These are phyloP conservation scores for Lachnellula willkommii DNA, from an alignment of 2,329 filamentous ascomycete species.

Conservation along the genomic window DNA sequence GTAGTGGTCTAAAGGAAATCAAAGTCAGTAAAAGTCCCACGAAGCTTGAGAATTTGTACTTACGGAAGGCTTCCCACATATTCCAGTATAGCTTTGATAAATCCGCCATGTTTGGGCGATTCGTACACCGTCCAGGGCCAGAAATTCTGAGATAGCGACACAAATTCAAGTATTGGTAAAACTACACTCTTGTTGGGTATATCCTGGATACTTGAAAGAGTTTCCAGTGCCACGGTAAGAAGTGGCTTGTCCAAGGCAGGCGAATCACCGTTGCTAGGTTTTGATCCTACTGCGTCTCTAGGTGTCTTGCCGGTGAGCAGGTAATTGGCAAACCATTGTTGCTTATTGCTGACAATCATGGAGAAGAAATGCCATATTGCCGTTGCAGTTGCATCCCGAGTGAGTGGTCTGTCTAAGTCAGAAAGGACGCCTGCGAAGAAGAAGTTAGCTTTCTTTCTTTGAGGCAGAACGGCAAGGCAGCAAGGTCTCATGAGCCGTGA, in stretches of 20 bases:
- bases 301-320: conserved; percentile 84
- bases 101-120: conserved; percentile 65
- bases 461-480: too few relatives aligned
- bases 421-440: conserved; percentile 53
- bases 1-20: conserved; percentile 44
- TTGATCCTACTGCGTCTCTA: conserved; percentile 61
- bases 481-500: too few relatives aligned
- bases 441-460: too few relatives aligned
- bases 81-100: conserved; percentile 65
- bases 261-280: conserved; percentile 40
- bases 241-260: conserved; percentile 53
- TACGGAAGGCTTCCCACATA: conserved; percentile 51
- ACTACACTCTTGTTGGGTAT: conserved; percentile 60
- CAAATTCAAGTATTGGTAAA: conserved; percentile 76
- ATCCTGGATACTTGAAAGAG: conserved; percentile 59
- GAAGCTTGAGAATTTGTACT: neutral
- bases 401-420: conserved; percentile 69
- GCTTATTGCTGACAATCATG: conserved; percentile 77
- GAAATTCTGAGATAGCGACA: conserved; percentile 82
- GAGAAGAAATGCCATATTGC: conserved; percentile 82
- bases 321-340: conserved; percentile 95
- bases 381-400: conserved; percentile 57
- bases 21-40: neutral
- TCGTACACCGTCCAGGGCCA: conserved; percentile 93
- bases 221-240: conserved; percentile 66